Percentiles rank a stretch among this genome's conserved stretches.
phyloP scores from a whole-genome alignment of 192 early-diverging fungal genomes.

The Coemansia sp. region DNA sequence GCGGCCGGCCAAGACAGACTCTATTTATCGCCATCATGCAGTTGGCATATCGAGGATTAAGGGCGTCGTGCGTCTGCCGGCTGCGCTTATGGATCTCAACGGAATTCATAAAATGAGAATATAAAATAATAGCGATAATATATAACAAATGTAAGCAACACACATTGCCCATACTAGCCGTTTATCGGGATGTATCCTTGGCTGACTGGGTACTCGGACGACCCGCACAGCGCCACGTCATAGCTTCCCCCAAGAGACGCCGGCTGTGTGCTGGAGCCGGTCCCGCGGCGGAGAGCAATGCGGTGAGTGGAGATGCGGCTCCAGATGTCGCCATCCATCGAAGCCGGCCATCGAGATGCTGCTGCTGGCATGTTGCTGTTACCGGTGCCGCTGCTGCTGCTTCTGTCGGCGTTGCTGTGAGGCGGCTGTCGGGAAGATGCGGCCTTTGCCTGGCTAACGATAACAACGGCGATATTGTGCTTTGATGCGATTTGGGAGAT shows the following conservation, averaged over 20 bases:
- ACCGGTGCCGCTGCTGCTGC: background rate
- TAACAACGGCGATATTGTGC: conserved; percentile 17
- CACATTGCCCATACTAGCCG: background rate
- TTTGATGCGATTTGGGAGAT: conserved; percentile 24
- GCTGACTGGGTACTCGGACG: conserved; percentile 3
- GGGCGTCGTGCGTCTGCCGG: background rate
- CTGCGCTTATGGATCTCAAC: background rate
- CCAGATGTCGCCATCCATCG: conserved; percentile 39
- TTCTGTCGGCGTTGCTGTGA: background rate
- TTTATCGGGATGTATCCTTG: background rate
- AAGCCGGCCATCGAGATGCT: background rate
- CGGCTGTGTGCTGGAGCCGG: background rate
- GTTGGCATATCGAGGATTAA: background rate
- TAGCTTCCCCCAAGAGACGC: background rate
- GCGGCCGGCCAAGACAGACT: no score
- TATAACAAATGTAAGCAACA: background rate
- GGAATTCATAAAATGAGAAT: background rate
- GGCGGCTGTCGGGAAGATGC: background rate
- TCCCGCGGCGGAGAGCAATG: background rate
- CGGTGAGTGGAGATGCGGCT: conserved; percentile 15
- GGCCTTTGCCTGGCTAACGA: conserved; percentile 39
- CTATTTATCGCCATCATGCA: background rate
- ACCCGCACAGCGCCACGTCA: conserved; percentile 1
- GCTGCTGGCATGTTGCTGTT: background rate
- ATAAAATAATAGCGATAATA: background rate